These are phyloP conservation scores for Kwoniella heveanensis DNA, from an alignment of 768 basidiomycete species.

Conservation along the genomic window DNA sequence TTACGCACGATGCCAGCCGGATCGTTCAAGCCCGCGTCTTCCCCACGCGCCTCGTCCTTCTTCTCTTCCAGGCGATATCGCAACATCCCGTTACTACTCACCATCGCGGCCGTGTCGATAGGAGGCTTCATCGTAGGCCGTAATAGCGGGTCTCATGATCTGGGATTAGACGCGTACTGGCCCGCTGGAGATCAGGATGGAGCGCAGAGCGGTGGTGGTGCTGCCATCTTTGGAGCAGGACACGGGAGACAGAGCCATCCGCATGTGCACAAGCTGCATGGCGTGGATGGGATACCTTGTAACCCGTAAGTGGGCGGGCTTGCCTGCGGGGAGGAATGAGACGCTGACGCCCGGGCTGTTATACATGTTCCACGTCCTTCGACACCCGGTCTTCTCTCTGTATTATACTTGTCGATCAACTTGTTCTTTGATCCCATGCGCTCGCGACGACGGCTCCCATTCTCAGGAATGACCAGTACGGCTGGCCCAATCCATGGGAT, in stretches of 20 bases:
- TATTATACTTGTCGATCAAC: too few relatives aligned
- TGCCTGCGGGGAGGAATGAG: too few relatives aligned
- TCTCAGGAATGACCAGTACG: slow-evolving; percentile 2
- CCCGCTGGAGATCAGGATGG: background rate
- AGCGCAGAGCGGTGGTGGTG: background rate
- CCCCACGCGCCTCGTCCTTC: background rate
- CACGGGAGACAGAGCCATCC: background rate
- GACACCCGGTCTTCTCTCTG: too few relatives aligned
- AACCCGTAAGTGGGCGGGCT: slow-evolving; percentile 1
- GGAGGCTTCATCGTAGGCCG: background rate
- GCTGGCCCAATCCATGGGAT: slow-evolving; percentile 1
- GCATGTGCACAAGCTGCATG: background rate
- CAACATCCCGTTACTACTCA: background rate
- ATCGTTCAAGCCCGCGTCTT: background rate
- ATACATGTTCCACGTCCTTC: too few relatives aligned
- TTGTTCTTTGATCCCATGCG: background rate
- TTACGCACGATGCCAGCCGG: background rate
- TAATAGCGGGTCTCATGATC: background rate
- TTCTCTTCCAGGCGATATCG: slow-evolving; percentile 2
- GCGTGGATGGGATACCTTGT: background rate
- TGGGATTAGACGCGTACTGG: background rate
- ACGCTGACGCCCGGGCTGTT: too few relatives aligned
- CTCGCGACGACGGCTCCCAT: background rate
- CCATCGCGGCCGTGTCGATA: background rate
- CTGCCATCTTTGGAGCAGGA: background rate